A percentile compares a stretch with the other conserved stretches of the same genome.
Conservation (phyloP, 176 grass and related monocot genomes). For the Eragrostis nindensis region DNA sequence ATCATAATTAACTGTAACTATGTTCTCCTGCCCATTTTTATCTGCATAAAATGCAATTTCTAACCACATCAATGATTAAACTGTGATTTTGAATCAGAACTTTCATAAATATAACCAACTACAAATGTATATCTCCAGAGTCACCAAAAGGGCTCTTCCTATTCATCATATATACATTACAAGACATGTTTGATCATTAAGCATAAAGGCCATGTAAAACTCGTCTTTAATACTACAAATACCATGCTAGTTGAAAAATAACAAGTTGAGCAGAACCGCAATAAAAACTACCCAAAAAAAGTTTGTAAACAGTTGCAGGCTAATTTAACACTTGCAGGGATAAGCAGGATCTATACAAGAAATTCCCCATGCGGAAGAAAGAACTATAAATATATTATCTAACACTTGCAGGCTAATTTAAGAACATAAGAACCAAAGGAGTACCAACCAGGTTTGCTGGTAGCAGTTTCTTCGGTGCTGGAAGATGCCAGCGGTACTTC, state of each 20-base stretch:
- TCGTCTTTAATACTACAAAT: background rate
- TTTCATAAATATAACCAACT: background rate
- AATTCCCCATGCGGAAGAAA: background rate
- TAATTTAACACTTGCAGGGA: slow-evolving; percentile 14
- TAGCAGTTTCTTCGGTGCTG: slow-evolving; percentile 3
- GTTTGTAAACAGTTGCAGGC: background rate
- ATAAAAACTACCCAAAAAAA: background rate
- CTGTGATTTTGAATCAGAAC: background rate
- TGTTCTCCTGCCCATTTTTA: slow-evolving; percentile 33
- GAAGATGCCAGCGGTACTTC: slow-evolving; percentile 14
- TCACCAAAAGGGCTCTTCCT: background rate
- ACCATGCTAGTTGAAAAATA: background rate
- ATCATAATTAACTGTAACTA: slow-evolving; percentile 22
- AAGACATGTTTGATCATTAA: background rate
- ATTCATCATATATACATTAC: background rate
- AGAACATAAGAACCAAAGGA: background rate
- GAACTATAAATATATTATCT: background rate
- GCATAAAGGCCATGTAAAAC: background rate
- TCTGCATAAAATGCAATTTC: slow-evolving; percentile 39
- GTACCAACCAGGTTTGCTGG: slow-evolving; percentile 35
- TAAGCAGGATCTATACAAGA: background rate
- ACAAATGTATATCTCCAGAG: background rate
- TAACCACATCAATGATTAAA: background rate
- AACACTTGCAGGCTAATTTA: background rate
- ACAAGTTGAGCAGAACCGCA: background rate